Base-by-base conservation (phyloP, 2,329 filamentous ascomycete genomes). In the Orbilia quercus region DNA sequence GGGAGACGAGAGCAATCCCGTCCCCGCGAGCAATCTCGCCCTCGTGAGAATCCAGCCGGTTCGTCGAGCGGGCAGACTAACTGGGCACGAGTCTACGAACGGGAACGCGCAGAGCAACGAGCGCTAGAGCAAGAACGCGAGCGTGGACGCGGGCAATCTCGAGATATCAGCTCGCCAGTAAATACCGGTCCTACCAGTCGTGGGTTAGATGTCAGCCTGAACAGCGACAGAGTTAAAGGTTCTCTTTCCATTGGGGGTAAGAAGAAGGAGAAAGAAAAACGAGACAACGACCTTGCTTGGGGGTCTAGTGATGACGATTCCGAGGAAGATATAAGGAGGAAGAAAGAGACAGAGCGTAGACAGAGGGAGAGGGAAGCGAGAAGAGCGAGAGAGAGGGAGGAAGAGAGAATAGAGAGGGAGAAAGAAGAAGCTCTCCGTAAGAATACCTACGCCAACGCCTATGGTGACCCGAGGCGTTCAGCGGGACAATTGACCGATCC, bases 401-500 rank as follows among this genome's bases (percentile, higher is more conserved):
- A 18, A 7, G 42, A 40, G 25, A 58, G n/a, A 44, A 14, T 9
- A 9, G 53, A 64, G 16, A 47, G 59, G 18, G 59, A 72, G 25
- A 48, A 63, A 22, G 38, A 45, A 11, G 48, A 70, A 31, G 28
- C 28, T 12, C 66, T 42, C n/a, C 58, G 58, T 23, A 28, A 31
- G 31, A 64, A 42, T 36, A 25, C 54, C 4, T 63, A 71, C 20
- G 66, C 36, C 14, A 55, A 62, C 16, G 18, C 34, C 34, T 70
- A 70, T 31, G 66, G 66, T 1, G 66, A 71, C 54, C 66, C 66
- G 22, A 64, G 66, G 22, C 66, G 66, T 42, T 71, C 66, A 2
- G 45, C 66, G n/a, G 66, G 66, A n/a, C 66, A 71, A 40, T 63
- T 71, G 66, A 40, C 48, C 28, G 59, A 71, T 25, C 58, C 66